phyloP scores from a whole-genome alignment of 2,329 filamentous ascomycete genomes.

The Ampelomyces quisqualis region DNA sequence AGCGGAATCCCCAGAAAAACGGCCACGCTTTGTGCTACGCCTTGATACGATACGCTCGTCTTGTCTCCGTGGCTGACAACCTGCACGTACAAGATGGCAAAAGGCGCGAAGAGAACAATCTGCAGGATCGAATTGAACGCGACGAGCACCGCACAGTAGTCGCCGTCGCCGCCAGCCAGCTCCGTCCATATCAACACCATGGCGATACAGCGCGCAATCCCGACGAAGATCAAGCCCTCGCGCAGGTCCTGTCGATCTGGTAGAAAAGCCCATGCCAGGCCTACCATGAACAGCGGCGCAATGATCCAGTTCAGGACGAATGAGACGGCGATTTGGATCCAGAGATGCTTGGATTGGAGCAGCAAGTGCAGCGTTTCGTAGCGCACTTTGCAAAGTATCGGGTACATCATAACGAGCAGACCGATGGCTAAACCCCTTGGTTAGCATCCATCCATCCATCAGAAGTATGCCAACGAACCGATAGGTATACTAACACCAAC shows the following conservation, averaged over 20 bases:
- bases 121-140: constrained; percentile 53
- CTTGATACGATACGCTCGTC: constrained; percentile 58
- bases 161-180: constrained; percentile 71
- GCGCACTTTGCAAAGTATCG: constrained; percentile 82
- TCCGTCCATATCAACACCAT: constrained; percentile 86
- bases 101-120: constrained; percentile 51
- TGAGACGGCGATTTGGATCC: constrained; percentile 78
- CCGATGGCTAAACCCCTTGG: constrained; percentile 62
- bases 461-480: constrained; percentile 47
- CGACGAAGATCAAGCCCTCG: constrained; percentile 76
- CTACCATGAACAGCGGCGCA: constrained; percentile 79
- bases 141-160: constrained; percentile 71
- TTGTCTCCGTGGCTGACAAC: constrained; percentile 60
- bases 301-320: constrained; percentile 80
- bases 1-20: constrained; percentile 83
- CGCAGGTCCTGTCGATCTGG: constrained; percentile 50
- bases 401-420: constrained; percentile 90
- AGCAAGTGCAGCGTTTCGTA: constrained; percentile 73
- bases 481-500: constrained; percentile 70
- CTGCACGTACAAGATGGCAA: constrained; percentile 58
- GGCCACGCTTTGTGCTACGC: constrained; percentile 76
- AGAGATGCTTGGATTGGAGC: constrained; percentile 62
- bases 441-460: background rate
- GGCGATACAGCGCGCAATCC: constrained; percentile 81
- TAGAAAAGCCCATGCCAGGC: constrained; percentile 62